These are phyloP conservation scores for Suillus subluteus DNA, from an alignment of 768 basidiomycete species.

Conservation along the genomic window DNA sequence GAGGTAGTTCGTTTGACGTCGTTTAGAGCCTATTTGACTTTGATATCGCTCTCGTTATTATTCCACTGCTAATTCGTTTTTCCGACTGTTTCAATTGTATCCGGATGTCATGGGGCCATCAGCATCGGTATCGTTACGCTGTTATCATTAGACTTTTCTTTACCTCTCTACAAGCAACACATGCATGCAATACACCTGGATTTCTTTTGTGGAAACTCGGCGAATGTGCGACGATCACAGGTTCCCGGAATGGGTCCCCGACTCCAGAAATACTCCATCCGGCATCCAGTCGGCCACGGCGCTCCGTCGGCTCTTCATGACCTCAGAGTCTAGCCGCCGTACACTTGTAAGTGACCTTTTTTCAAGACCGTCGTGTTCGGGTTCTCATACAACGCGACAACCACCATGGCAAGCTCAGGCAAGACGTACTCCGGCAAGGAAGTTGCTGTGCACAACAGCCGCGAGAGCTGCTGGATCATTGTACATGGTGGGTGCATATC, in stretches of 20 bases:
- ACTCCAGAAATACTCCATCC: conserved; percentile 2
- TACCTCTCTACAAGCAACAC: conserved; percentile 20
- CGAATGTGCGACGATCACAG: conserved; percentile 1
- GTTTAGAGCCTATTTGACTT: conserved; percentile 38
- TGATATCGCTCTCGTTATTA: neutral
- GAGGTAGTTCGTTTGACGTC: conserved; percentile 58
- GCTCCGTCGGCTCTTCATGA: conserved; percentile 15
- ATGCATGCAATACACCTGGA: conserved; percentile 21
- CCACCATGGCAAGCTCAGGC: neutral
- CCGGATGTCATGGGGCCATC: conserved; percentile 13
- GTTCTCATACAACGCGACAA: neutral
- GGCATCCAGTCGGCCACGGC: conserved; percentile 13
- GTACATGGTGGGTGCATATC: conserved; percentile 59
- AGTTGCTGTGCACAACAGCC: conserved; percentile 49
- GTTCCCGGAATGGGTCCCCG: neutral
- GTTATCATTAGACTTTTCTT: conserved; percentile 26
- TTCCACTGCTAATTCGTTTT: neutral
- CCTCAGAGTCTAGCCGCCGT: neutral
- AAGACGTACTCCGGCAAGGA: conserved; percentile 43
- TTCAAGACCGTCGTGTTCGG: neutral
- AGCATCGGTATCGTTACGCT: conserved; percentile 18
- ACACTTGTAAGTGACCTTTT: neutral
- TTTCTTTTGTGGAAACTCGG: neutral
- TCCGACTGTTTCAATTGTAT: conserved; percentile 18
- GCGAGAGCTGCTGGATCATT: conserved; percentile 72